Evolutionary conservation across 495 filamentous ascomycete species (phyloP).

Genomic region (Tuber indicum): DNA sequence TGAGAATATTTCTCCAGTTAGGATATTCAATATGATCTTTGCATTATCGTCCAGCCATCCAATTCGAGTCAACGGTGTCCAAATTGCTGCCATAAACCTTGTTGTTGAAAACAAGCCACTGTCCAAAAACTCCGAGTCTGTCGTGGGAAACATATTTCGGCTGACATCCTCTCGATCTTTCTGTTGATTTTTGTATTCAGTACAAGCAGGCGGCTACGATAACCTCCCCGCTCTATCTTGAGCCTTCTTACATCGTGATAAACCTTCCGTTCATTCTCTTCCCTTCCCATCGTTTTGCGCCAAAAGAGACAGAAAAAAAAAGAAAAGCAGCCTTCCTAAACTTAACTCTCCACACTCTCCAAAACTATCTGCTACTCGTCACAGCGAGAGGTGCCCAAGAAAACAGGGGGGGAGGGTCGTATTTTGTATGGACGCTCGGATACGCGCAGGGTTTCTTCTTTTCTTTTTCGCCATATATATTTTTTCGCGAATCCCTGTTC

Average conservation of each 20-base stretch:
- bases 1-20: too few relatives aligned
- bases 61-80: too few relatives aligned
- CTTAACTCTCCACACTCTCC: background rate
- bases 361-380: background rate
- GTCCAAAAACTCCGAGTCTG: too few relatives aligned
- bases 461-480: background rate
- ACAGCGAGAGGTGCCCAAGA: background rate
- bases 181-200: too few relatives aligned
- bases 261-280: background rate
- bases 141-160: too few relatives aligned
- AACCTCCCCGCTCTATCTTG: too few relatives aligned
- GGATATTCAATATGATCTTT: too few relatives aligned
- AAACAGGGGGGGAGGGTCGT: background rate
- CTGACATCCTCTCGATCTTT: too few relatives aligned
- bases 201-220: too few relatives aligned
- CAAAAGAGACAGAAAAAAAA: background rate
- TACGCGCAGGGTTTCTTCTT: background rate
- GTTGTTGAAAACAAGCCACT: too few relatives aligned
- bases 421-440: background rate
- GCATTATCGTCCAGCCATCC: too few relatives aligned
- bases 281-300: background rate
- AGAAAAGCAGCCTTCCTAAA: background rate
- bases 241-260: background rate
- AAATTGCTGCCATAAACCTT: too few relatives aligned
- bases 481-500: background rate